phyloP scores from a whole-genome alignment of 768 basidiomycete genomes.

The Tremella mesenterica region DNA sequence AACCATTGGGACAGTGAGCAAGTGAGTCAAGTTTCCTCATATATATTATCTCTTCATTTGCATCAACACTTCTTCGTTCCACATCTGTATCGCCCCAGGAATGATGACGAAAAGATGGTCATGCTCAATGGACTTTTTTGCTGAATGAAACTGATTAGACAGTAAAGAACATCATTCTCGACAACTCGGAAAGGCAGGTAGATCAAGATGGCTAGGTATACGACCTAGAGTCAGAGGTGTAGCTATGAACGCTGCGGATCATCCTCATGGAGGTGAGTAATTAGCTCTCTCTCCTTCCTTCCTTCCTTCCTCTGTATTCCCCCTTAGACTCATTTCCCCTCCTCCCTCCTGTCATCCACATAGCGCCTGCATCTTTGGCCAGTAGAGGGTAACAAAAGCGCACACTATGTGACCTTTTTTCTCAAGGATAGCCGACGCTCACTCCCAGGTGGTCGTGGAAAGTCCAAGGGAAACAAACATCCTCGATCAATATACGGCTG shows the following conservation, averaged over 20 bases:
- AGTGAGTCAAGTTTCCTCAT: conserved; percentile 45
- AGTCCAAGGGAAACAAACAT: conserved; percentile 91
- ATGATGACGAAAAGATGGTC: neutral
- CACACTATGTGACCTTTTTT: too few relatives aligned
- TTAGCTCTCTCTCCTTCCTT: neutral
- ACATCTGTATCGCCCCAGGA: too few relatives aligned
- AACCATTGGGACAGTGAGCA: conserved; percentile 85
- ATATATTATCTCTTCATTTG: too few relatives aligned
- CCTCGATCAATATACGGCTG: conserved; percentile 88
- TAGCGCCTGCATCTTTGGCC: too few relatives aligned
- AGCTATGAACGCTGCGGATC: conserved; percentile 82
- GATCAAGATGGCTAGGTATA: conserved; percentile 75
- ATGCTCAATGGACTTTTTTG: too few relatives aligned
- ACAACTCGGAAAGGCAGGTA: conserved; percentile 82
- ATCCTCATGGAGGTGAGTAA: conserved; percentile 60
- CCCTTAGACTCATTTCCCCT: neutral
- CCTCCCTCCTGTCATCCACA: neutral
- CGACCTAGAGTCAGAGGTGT: conserved; percentile 84
- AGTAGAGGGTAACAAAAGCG: too few relatives aligned
- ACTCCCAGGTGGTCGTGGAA: conserved; percentile 75
- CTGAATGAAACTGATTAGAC: neutral
- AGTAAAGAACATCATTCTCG: conserved; percentile 71
- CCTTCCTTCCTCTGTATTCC: neutral
- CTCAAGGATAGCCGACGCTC: neutral
- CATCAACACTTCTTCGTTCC: too few relatives aligned